Conservation (phyloP, 2,329 filamentous ascomycete genomes). For the Exophiala aquamarina region DNA sequence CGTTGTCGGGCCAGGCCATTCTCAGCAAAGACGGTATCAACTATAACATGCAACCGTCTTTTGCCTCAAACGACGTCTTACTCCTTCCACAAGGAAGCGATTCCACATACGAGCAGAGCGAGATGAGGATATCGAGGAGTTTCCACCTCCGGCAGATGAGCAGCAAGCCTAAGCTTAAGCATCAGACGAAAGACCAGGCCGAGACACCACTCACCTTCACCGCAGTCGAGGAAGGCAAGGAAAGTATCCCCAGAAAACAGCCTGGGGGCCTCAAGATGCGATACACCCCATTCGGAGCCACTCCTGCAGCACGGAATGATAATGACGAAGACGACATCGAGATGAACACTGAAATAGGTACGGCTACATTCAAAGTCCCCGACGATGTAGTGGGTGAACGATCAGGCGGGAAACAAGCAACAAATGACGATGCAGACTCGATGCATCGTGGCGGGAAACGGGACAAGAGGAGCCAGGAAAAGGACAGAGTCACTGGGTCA, state of each 20-base stretch:
- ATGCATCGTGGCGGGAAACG: conserved; percentile 5
- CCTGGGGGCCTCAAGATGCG: conserved; percentile 45
- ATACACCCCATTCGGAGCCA: conserved; percentile 41
- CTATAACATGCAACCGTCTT: conserved; percentile 21
- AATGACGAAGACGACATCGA: conserved; percentile 13
- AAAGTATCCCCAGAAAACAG: conserved; percentile 40
- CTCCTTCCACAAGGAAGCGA: conserved; percentile 31
- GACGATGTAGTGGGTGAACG: conserved; percentile 5
- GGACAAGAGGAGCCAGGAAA: conserved; percentile 7
- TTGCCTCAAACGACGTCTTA: conserved; percentile 33
- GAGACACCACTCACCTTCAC: conserved; percentile 17
- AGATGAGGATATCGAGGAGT: conserved; percentile 21
- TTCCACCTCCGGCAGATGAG: conserved; percentile 26
- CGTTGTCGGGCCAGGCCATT: conserved; percentile 42
- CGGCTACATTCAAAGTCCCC: conserved; percentile 10
- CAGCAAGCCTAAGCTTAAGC: not conserved
- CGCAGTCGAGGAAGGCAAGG: conserved; percentile 25
- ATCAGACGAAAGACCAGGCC: not conserved
- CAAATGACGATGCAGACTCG: not conserved
- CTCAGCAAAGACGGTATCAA: conserved; percentile 42
- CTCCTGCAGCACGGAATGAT: not conserved
- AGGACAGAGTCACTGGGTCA: conserved; percentile 2
- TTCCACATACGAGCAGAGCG: conserved; percentile 27
- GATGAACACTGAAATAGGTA: conserved; percentile 9
- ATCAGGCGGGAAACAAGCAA: conserved; percentile 1